phyloP scores from a whole-genome alignment of 2,329 filamentous ascomycete species.

The Colletotrichum salicis region DNA sequence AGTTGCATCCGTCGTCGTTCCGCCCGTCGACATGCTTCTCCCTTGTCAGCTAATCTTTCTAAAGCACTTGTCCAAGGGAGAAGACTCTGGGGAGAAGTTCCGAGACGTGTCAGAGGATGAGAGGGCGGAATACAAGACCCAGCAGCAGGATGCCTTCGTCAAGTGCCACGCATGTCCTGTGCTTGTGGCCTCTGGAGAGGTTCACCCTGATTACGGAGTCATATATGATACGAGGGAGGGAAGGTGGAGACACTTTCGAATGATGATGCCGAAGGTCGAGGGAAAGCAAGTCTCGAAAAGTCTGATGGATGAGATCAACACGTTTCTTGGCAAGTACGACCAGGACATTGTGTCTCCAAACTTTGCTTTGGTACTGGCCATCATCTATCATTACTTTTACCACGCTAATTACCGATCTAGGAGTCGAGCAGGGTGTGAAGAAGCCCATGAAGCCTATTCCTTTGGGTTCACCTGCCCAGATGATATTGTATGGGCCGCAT shows the following conservation, averaged over 20 bases:
- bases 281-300: neutral
- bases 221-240: neutral
- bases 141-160: neutral
- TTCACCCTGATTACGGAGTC: neutral
- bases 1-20: neutral
- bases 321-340: neutral
- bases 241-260: neutral
- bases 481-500: slow-evolving; percentile 4
- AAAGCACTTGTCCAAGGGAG: neutral
- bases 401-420: neutral
- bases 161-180: neutral
- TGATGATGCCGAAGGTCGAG: neutral
- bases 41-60: neutral
- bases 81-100: neutral
- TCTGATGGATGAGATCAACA: neutral
- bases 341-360: neutral
- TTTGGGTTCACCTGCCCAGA: neutral
- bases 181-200: neutral
- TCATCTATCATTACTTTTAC: neutral
- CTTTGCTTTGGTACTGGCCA: neutral
- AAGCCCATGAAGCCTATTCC: neutral
- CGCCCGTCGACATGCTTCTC: slow-evolving; percentile 11
- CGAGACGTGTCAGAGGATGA: neutral
- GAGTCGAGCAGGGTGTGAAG: neutral
- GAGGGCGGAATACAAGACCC: neutral